These are phyloP conservation scores for Xylaria flabelliformis DNA, from an alignment of 495 filamentous ascomycete genomes.

Conservation along the genomic window DNA sequence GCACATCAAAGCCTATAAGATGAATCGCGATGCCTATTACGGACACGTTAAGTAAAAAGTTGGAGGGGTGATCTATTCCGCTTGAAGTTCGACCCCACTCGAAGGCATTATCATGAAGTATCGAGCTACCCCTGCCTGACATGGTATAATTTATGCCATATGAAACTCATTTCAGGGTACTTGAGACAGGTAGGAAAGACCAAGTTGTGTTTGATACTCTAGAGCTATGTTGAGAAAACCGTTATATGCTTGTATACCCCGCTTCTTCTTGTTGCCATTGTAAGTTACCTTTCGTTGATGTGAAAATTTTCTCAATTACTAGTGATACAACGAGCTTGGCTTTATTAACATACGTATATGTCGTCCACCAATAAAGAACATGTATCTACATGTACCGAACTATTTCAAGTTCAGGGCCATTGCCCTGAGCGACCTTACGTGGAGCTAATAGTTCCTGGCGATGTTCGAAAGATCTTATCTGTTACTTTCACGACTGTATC, in stretches of 20 bases:
- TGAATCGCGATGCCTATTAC: no score
- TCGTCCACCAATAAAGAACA: background rate
- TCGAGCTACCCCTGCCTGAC: background rate
- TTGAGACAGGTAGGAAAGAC: background rate
- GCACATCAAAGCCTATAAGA: no score
- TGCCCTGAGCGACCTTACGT: background rate
- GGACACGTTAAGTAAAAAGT: background rate
- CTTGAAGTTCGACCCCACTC: background rate
- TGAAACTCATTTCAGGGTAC: background rate
- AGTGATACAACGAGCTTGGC: background rate
- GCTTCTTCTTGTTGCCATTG: background rate
- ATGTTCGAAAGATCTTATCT: constrained; percentile 1
- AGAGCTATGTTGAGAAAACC: background rate
- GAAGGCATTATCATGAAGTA: background rate
- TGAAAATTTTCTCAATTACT: background rate
- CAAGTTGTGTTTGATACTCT: background rate
- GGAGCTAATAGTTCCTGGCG: background rate
- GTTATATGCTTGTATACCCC: background rate
- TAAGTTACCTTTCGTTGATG: background rate
- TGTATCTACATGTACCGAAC: background rate
- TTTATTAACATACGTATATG: background rate
- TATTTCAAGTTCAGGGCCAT: background rate
- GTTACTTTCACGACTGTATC: background rate
- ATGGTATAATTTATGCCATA: background rate
- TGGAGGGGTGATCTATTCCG: background rate